Evolutionary conservation across 768 basidiomycete species (phyloP).

Genomic region (Hortiboletus flavorubellus): DNA sequence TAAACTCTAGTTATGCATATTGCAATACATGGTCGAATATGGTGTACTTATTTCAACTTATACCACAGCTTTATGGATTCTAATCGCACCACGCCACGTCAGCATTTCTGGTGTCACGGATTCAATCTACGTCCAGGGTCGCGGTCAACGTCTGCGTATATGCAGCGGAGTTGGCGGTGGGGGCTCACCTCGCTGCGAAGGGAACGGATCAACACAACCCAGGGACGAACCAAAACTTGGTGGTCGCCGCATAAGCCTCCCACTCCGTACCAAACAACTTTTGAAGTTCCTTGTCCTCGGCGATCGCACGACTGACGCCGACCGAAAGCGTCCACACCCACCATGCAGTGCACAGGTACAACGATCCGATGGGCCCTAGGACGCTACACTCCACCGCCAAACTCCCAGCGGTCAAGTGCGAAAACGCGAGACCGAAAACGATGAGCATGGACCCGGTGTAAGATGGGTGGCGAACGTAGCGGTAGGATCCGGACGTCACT

Average conservation of each 20-base stretch:
- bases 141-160: neutral
- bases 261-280: constrained; percentile 45
- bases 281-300: constrained; percentile 50
- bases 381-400: constrained; percentile 42
- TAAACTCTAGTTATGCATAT: neutral
- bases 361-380: constrained; percentile 30
- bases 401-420: constrained; percentile 45
- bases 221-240: constrained; percentile 50
- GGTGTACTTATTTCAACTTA: neutral
- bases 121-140: neutral
- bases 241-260: constrained; percentile 44
- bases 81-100: neutral
- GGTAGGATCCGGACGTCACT: constrained; percentile 48
- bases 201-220: constrained; percentile 35
- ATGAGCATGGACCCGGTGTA: constrained; percentile 53
- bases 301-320: constrained; percentile 44
- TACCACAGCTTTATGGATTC: neutral
- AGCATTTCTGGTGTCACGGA: neutral
- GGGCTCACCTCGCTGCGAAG: neutral
- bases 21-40: neutral
- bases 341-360: constrained; percentile 40
- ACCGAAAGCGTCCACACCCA: constrained; percentile 50
- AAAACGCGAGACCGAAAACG: constrained; percentile 43
- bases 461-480: constrained; percentile 52
- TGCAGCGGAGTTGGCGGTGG: no score